phyloP scores from a whole-genome alignment of 2,329 filamentous ascomycete genomes.

The Pseudocercospora fijiensis region DNA sequence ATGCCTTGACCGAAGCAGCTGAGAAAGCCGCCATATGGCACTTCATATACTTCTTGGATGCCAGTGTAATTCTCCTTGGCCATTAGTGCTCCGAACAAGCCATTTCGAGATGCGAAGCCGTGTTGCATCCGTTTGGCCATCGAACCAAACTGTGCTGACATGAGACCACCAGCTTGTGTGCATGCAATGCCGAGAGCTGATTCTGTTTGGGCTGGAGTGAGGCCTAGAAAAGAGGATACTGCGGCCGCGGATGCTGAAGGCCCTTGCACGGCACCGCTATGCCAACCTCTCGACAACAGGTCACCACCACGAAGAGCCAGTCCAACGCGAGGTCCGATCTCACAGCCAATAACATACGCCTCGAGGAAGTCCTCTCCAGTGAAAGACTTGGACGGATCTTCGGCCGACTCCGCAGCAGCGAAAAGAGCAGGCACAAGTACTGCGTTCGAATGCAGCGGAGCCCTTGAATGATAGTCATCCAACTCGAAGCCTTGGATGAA shows the following conservation, averaged over 20 bases:
- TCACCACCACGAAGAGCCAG: slow-evolving; percentile 15
- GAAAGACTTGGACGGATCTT: background rate
- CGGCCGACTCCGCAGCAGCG: slow-evolving; percentile 6
- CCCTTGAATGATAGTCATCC: slow-evolving; percentile 16
- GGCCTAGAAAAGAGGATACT: slow-evolving; percentile 5
- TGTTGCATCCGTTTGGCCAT: slow-evolving; percentile 50
- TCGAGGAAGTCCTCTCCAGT: slow-evolving; percentile 11
- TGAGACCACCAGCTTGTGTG: slow-evolving; percentile 25
- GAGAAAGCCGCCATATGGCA: slow-evolving; percentile 46
- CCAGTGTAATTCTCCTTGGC: slow-evolving; percentile 44
- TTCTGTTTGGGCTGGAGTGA: slow-evolving; percentile 11
- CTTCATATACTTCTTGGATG: slow-evolving; percentile 46
- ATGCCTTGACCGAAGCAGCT: slow-evolving; percentile 40
- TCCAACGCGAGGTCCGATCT: slow-evolving; percentile 15
- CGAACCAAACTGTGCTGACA: slow-evolving; percentile 47
- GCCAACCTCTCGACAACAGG: slow-evolving; percentile 14
- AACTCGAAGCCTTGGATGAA: slow-evolving; percentile 16
- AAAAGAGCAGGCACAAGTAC: slow-evolving; percentile 13
- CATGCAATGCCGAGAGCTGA: slow-evolving; percentile 14
- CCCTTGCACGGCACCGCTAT: slow-evolving; percentile 15
- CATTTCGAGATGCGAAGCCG: slow-evolving; percentile 48
- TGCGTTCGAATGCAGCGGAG: slow-evolving; percentile 15
- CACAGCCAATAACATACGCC: slow-evolving; percentile 14
- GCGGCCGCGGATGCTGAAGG: slow-evolving; percentile 12
- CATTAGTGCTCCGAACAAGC: slow-evolving; percentile 44